These are phyloP conservation scores for Scolecobasidium constrictum DNA, from an alignment of 2,329 filamentous ascomycete species.

Conservation along the genomic window DNA sequence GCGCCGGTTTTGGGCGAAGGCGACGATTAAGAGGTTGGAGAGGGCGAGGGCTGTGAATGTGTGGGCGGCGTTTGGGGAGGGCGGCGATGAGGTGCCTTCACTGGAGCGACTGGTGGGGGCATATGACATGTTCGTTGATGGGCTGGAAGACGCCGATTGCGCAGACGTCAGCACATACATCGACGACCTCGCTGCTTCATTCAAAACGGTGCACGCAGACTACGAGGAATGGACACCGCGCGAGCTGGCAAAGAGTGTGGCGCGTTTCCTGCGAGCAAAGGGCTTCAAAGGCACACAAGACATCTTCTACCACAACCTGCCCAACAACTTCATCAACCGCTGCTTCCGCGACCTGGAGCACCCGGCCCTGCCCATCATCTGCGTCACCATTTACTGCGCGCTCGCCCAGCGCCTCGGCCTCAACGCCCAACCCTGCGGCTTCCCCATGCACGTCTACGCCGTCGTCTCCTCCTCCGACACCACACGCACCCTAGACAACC, in stretches of 20 bases:
- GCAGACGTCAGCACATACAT: conserved; percentile 52
- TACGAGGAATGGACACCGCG: conserved; percentile 49
- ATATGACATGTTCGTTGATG: conserved; percentile 82
- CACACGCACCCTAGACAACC: conserved; percentile 35
- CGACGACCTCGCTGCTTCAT: conserved; percentile 48
- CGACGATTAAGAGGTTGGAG: conserved; percentile 69
- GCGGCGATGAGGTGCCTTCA: conserved; percentile 42
- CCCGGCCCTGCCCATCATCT: conserved; percentile 76
- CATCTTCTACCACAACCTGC: conserved; percentile 63
- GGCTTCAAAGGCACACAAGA: conserved; percentile 60
- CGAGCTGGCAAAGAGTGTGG: conserved; percentile 55
- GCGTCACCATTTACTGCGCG: conserved; percentile 75
- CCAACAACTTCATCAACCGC: conserved; percentile 81
- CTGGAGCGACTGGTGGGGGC: conserved; percentile 69
- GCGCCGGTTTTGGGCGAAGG: conserved; percentile 63
- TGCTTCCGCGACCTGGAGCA: conserved; percentile 63
- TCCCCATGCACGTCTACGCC: conserved; percentile 77
- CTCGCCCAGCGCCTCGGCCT: conserved; percentile 66
- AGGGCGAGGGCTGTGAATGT: conserved; percentile 66
- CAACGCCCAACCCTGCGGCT: conserved; percentile 66
- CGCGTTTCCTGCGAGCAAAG: conserved; percentile 55
- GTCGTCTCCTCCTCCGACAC: conserved; percentile 52
- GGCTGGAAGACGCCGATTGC: conserved; percentile 61
- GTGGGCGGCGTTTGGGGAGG: conserved; percentile 45
- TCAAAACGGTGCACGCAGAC: conserved; percentile 42